Evolutionary conservation across 148 eudicot species (phyloP), one percentile per base, ranked within the genome.

Genomic region (Camellia granthamiana): DNA sequence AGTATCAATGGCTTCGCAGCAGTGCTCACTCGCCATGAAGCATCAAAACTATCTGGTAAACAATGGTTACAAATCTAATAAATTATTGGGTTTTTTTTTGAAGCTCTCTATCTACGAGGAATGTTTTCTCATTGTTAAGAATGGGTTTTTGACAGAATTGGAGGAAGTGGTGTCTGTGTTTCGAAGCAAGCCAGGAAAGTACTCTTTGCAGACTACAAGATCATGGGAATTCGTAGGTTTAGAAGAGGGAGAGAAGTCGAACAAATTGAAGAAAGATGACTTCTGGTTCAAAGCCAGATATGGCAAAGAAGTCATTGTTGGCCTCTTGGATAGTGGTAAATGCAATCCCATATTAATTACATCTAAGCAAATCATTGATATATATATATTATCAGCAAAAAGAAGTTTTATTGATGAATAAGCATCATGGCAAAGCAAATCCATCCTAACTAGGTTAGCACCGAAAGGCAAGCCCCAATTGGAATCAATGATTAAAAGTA

Each of bases 191-290:
- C 91, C 96, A 71, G 77, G 77, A 79, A 91, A 91, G 82, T 88
- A 94, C 75, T 72, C 76, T 3, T 58, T 88, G 89, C 98, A 94
- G 74, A 94, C 98, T 9, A 94, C 98, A 83, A 92, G 98, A 76
- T 94, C 98, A 75, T 94, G 98, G 98, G 93, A 88, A 72, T 94
- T 94, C 78, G 82, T 90, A 55, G 98, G 98, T 23, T 61, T 92
- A 62, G 88, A 88, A 41, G 94, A 88, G 80, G 77, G 79, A 82
- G 56, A 67, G 3, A 74, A 64, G 3, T 61, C 14, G 59, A 78
- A 68, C 3, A 42, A 21, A 7, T 18, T 66, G 14, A 82, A 83
- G 6, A 80, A 71, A 51, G 86, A 87, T 4, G 82, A 84, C 74
- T 68, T 94, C 54, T 65, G 89, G 51, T 7, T 86, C 5, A 87